Conservation (phyloP, 306 rosid genomes). For the Datisca glomerata region DNA sequence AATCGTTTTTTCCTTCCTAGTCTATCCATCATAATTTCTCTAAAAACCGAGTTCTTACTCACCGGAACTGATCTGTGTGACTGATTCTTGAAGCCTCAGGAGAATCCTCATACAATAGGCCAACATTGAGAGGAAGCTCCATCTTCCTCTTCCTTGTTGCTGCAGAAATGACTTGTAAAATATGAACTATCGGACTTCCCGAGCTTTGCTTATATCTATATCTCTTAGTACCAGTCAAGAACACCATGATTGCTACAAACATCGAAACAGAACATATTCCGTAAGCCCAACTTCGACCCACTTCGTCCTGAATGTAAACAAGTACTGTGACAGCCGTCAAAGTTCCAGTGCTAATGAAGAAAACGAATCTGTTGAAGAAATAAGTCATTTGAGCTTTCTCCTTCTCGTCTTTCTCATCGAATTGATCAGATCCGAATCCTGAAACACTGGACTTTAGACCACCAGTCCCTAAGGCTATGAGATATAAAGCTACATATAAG, state of each 20-base stretch:
- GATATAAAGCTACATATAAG: constrained; percentile 51
- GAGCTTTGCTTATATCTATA: constrained; percentile 60
- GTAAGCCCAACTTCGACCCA: constrained; percentile 73
- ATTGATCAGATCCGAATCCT: constrained; percentile 88
- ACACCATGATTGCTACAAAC: constrained; percentile 38
- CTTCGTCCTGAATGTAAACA: constrained; percentile 78
- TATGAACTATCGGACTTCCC: constrained; percentile 84
- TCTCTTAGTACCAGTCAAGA: constrained; percentile 47
- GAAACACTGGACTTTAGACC: constrained; percentile 92
- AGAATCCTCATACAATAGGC: constrained; percentile 49
- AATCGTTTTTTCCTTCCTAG: no score
- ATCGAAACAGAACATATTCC: constrained; percentile 66
- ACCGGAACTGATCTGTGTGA: constrained; percentile 63
- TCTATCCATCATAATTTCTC: no score
- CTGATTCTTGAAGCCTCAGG: constrained; percentile 47
- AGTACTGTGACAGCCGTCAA: constrained; percentile 82
- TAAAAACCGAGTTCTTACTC: no score
- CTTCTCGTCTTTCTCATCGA: constrained; percentile 72
- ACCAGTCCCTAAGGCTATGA: constrained; percentile 74
- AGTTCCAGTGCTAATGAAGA: constrained; percentile 71
- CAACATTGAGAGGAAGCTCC: constrained; percentile 29
- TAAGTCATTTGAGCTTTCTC: constrained; percentile 75
- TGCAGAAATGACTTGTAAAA: constrained; percentile 62
- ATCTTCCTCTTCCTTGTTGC: constrained; percentile 50
- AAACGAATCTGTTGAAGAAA: constrained; percentile 78